Conservation (phyloP, 257 asterid species). For the Osmanthus fragrans region DNA sequence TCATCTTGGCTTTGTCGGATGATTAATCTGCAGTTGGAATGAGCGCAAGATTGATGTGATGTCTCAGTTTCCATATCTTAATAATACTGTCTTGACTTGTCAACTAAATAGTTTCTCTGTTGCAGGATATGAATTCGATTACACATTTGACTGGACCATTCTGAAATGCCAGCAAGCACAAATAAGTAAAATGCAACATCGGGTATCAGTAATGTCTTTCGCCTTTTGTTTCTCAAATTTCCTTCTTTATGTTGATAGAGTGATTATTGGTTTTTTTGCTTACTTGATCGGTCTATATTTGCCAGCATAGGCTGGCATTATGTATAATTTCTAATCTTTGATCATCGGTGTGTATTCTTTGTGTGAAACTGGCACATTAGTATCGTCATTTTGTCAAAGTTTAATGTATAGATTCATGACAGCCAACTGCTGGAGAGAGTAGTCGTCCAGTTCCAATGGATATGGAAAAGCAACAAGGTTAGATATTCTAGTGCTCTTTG, state of each 20-base stretch:
- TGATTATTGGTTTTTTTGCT: not conserved
- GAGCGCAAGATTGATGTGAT: not conserved
- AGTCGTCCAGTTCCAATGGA: constrained; percentile 70
- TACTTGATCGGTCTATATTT: not conserved
- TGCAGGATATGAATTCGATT: constrained; percentile 89
- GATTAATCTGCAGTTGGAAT: constrained; percentile 13
- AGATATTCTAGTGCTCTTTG: constrained; percentile 1
- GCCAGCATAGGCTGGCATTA: constrained; percentile 7
- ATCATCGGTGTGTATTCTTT: not conserved
- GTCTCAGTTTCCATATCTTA: not conserved
- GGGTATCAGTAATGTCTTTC: constrained; percentile 47
- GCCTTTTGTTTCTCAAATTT: constrained; percentile 20
- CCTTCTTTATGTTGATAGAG: constrained; percentile 13
- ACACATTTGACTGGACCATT: constrained; percentile 96
- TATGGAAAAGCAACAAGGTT: constrained; percentile 74
- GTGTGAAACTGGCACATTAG: not conserved
- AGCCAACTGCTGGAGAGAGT: constrained; percentile 83
- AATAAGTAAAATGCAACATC: constrained; percentile 66
- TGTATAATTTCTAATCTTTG: not conserved
- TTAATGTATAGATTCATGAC: constrained; percentile 32
- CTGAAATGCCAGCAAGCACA: constrained; percentile 94
- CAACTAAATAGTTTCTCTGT: constrained; percentile 24
- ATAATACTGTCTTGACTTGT: constrained; percentile 2
- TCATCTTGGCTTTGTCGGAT: not conserved
- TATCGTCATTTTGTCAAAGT: constrained; percentile 1